A percentile compares a stretch with the other conserved stretches of the same genome.
Evolutionary conservation across 495 filamentous ascomycete genomes (phyloP).

Genomic region (Neurospora tetraspora): DNA sequence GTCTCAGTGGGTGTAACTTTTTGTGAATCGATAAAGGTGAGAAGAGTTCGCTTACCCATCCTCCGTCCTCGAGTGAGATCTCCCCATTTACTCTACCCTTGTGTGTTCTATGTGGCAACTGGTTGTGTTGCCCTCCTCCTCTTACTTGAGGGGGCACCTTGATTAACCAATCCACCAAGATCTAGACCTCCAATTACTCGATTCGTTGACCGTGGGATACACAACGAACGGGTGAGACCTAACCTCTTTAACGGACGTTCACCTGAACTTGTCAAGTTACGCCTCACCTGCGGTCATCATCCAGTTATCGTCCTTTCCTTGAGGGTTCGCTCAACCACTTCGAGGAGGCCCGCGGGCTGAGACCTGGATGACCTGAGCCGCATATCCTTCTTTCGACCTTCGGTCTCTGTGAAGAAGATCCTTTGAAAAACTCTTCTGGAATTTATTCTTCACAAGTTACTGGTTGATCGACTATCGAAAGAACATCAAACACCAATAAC

Average conservation of each 20-base stretch:
- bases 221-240: background rate
- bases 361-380: too few relatives aligned
- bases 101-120: background rate
- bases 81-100: background rate
- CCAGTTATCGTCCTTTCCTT: background rate
- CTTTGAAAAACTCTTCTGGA: too few relatives aligned
- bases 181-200: background rate
- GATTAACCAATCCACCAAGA: background rate
- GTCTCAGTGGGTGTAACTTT: background rate
- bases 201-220: background rate
- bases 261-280: background rate
- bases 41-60: background rate
- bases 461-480: too few relatives aligned
- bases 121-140: too few relatives aligned
- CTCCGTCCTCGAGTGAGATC: background rate
- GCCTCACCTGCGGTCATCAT: background rate
- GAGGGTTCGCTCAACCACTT: background rate
- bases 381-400: too few relatives aligned
- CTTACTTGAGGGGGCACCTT: too few relatives aligned
- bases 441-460: too few relatives aligned
- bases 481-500: too few relatives aligned
- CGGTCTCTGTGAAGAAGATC: too few relatives aligned
- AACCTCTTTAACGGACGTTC: background rate
- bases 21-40: background rate
- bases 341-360: background rate